Evolutionary conservation across 208 protist species (phyloP), one percentile per base, ranked within the genome.

Genomic region (Wallacemonas sp.): DNA sequence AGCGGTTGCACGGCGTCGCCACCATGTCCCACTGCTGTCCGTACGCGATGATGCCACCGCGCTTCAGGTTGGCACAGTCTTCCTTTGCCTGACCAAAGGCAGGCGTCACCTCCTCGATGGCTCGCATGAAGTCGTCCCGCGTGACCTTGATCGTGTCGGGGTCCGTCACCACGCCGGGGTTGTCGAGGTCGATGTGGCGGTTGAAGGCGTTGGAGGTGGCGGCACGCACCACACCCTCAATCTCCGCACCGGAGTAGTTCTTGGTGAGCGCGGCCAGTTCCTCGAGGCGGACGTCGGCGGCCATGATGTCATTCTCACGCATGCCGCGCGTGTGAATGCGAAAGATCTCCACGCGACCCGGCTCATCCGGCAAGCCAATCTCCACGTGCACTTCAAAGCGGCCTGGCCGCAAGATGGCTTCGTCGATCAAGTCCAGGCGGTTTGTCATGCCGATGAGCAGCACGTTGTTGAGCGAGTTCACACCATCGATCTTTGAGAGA

Each of bases 391-490:
- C 97, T 74, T 99, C 98, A 46, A 99, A 94, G 67, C 99, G 90
- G 33, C 99, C 99, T 3, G 99, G 99, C 26, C 99, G 89, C 3
- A 99, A 79, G 30, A 99, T 90, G 32, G 99, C 99, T 44, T 99
- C 97, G 76, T 99, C 99, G 60, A 99, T 99, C 71, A 99, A 84
- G 76, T 99, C 99, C 30, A 92, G 82, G 34, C 98, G 77, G 76
- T 99, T 99, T 10, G 99, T 99, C 98, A 99, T 99, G 65, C 98
- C 99, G 72, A 99, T 99, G 17, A 99, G 73, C 0, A 99, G 83
- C 33, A 99, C 98, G 80, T 99, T 99, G 87, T 99, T 99, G 19
- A 91, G 68, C n/a, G 94, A 82, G 42, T 99, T 97, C 4, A 99
- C 98, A 76, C 99, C 98, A 67, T 99, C 97, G 55, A 99, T 99